Evolutionary conservation across 441 rosid genomes (phyloP), one percentile per base, ranked within the genome.

Genomic region (Gossypium aridum): DNA sequence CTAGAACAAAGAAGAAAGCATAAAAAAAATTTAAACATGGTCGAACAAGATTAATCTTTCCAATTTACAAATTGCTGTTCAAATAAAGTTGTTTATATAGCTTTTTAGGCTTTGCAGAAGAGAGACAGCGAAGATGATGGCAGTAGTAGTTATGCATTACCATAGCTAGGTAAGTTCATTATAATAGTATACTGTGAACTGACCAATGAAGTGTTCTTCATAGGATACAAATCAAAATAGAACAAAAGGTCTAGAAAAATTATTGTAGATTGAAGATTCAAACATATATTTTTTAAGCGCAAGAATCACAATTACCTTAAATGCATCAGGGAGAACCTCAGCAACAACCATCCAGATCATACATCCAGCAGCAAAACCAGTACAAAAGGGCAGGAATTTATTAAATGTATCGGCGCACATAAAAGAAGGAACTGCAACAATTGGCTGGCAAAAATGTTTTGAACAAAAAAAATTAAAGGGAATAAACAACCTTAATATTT

Each of bases 281-380:
- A 28, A 56, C 13, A 66, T 49, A 65, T 10, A 65, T 73, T 56
- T n/a, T 39, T 13, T n/a, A 64, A 70, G 69, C 22, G 23, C 62
- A 55, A 1, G 37, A 59, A 75, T 71, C 62, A 1, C 76, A 70
- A 16, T 77, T 71, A 91, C 99, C 98, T 94, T 96, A 80, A 94
- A 94, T 34, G 99, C 96, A 82, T 94, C 99, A 69, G 99, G 98
- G 72, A 96, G 97, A 66, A 96, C 98, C 86, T 96, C 99, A 54
- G 98, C 98, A 83, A 96, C 82, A 70, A 96, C 99, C 98, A 96
- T 96, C 99, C 99, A 94, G 60, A 96, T 91, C 99, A 96, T 96
- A 78, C 99, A 96, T 45, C 98, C 99, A 81, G 98, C 99, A 64
- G 99, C 98, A 87, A 96, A 96, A 74, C 99, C 98, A 59, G 99